Base-by-base conservation (phyloP, 2,329 filamentous ascomycete species). In the Tympanopsis confertula region DNA sequence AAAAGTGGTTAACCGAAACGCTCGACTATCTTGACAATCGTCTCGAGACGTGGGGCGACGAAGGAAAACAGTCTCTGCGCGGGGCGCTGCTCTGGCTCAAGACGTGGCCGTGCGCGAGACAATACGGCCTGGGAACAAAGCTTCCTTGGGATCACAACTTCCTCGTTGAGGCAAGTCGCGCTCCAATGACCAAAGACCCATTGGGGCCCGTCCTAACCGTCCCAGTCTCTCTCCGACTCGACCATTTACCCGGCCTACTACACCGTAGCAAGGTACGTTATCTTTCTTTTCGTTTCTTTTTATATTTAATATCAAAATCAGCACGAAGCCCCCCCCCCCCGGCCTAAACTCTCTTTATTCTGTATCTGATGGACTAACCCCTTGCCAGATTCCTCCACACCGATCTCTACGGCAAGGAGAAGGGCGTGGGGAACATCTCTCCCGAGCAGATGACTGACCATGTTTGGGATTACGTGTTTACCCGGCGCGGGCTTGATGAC, bases 401-500 rank as follows among this genome's bases (percentile, higher is more conserved):
- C 37, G 91, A 96, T 49, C 78, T 93, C 43, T 96, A 86, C 47
- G 91, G 91, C 38, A 76, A 78, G 49, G 71, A 75, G 35, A 70
- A 74, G 47, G 86, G 86, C 45, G 52, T 71, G 22, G 69, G 78
- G 38, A 74, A 81, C 44, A 71, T 96, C 46, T 74, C 70, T 32
- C 67, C 86, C 1, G 85, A 91, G 41, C 86, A 95, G 60, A 88
- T 96, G 82, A 86, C 73, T 5, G 88, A 95, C 47, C 86, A 93
- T 49, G 85, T 94, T 35, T 98, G 88, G 87, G 89, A 98, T 61
- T 95, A 94, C 55, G 66, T 96, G 47, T 95, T 96, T 65, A 81
- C 76, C 54, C 78, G 86, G 40, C 75, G 78, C 14, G 79, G 86
- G 36, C 59, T 81, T 39, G 71, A 68, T 43, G 73, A 88, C 19